A percentile compares a stretch with the other conserved stretches of the same genome.
These are phyloP conservation scores for Tephrocybe sp. DNA, from an alignment of 768 basidiomycete species.

Conservation along the genomic window DNA sequence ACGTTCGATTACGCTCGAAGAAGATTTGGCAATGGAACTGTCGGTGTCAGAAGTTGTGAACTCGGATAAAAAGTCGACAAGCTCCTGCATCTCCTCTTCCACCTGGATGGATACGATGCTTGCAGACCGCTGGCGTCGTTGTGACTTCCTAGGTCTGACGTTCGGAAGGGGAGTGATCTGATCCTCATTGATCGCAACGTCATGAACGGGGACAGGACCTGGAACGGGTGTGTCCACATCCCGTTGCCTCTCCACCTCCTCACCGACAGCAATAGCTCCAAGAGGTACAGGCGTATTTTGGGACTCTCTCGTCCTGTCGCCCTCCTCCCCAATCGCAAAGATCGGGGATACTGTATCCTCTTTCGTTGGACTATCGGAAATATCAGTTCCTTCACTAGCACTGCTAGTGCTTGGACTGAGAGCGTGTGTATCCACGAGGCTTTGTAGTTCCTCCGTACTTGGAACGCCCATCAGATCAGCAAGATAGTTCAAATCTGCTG, in stretches of 20 bases:
- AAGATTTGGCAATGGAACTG: neutral
- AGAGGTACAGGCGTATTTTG: neutral
- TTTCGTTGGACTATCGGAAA: neutral
- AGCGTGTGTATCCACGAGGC: neutral
- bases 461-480: constrained; percentile 12
- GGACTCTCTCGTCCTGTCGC: neutral
- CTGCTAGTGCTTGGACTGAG: neutral
- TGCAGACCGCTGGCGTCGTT: constrained; percentile 29
- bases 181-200: constrained; percentile 14
- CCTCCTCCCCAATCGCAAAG: neutral
- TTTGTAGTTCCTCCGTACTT: constrained; percentile 6
- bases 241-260: neutral
- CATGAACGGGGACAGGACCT: neutral
- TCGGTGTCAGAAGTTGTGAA: constrained; percentile 8
- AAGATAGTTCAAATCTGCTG: constrained; percentile 7
- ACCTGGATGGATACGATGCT: constrained; percentile 47
- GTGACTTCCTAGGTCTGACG: constrained; percentile 19
- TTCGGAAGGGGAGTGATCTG: constrained; percentile 25
- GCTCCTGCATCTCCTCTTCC: constrained; percentile 48
- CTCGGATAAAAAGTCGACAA: constrained; percentile 46
- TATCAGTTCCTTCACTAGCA: neutral
- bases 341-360: neutral
- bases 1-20: neutral
- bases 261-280: neutral
- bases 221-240: neutral